Evolutionary conservation across 2,329 filamentous ascomycete genomes (phyloP), one percentile per base, ranked within the genome.

Genomic region (Fusarium sp.): DNA sequence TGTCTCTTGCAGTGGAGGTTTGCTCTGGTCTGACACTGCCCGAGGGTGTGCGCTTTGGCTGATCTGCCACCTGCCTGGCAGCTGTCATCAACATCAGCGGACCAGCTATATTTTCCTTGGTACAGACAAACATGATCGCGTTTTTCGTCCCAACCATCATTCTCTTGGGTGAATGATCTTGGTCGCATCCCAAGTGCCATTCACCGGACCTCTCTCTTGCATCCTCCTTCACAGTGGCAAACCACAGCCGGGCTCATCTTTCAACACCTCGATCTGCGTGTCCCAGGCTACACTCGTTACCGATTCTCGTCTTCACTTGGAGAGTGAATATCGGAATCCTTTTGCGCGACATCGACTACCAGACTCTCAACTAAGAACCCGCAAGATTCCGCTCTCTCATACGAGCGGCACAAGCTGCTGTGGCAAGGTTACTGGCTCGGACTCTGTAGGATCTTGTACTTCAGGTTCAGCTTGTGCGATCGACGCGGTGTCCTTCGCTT

Each of bases 401-500:
- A 16, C 41, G 16, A 20, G 24, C 22, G 27, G 13, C 8, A 39
- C 20, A 60, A 33, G 18, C 29, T 35, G 27, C 27, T 16, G 13
- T 56, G 57, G 24, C 33, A 29, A 54, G 9, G n/a, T 33, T 41
- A 29, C 22, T 22, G 59, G 48, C 29, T 54, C 48, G 22, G 48
- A 54, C 37, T 48, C 41, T 74, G 70, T 76, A 62, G 22, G 48
- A 54, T 52, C 56, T 39, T 74, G 70, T 76, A 62, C 39, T 59
- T 58, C 68, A 35, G 60, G 33, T 65, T 63, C 56, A 61, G 68
- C 39, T 60, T 65, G 63, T 64, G 68, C 70, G 37, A 60, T 60
- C 33, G 27, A 71, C 65, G 64, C 67, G 54, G 65, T 62, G 67
- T 60, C 61, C 24, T 67, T 77, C 69, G 65, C 68, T 74, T 76